Evolutionary conservation across 2,329 filamentous ascomycete species (phyloP).

Genomic region (Paracorniculantispora psalliotae): DNA sequence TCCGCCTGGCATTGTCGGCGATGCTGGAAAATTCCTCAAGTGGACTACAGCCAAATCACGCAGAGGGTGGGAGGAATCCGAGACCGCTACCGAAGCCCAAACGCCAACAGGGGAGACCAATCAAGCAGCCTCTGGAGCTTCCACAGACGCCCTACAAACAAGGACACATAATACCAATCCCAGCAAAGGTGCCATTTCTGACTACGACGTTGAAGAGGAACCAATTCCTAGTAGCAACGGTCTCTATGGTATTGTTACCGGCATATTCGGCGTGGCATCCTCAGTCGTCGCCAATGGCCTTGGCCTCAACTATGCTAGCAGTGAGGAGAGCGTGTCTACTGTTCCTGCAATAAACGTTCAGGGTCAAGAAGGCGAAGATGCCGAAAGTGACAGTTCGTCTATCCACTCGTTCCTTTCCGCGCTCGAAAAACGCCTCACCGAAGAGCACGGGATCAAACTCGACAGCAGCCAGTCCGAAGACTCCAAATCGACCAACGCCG

Average conservation of each 20-base stretch:
- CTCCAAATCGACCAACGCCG: conserved; percentile 24
- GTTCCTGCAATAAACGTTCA: conserved; percentile 19
- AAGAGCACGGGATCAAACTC: conserved; percentile 25
- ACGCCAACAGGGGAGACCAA: neutral
- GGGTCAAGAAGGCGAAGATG: conserved; percentile 22
- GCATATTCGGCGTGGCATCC: conserved; percentile 47
- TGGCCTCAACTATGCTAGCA: conserved; percentile 24
- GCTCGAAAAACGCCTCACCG: conserved; percentile 30
- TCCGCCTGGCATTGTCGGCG: conserved; percentile 70
- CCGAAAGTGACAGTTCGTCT: conserved; percentile 40
- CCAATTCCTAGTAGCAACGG: conserved; percentile 38
- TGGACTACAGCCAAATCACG: conserved; percentile 52
- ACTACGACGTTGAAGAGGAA: conserved; percentile 21
- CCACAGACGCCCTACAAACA: neutral
- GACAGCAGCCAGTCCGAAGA: conserved; percentile 31
- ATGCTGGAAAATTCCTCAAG: conserved; percentile 75
- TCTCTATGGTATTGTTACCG: conserved; percentile 52
- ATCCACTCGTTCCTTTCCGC: conserved; percentile 47
- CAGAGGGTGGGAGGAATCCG: conserved; percentile 29
- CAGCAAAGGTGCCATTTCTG: neutral
- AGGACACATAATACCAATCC: neutral
- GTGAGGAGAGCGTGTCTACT: conserved; percentile 23
- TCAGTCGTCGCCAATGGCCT: conserved; percentile 39
- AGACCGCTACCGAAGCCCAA: conserved; percentile 18
- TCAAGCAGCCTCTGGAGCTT: neutral